These are phyloP conservation scores for Exidia glandulosa DNA, from an alignment of 768 basidiomycete species.

Conservation along the genomic window DNA sequence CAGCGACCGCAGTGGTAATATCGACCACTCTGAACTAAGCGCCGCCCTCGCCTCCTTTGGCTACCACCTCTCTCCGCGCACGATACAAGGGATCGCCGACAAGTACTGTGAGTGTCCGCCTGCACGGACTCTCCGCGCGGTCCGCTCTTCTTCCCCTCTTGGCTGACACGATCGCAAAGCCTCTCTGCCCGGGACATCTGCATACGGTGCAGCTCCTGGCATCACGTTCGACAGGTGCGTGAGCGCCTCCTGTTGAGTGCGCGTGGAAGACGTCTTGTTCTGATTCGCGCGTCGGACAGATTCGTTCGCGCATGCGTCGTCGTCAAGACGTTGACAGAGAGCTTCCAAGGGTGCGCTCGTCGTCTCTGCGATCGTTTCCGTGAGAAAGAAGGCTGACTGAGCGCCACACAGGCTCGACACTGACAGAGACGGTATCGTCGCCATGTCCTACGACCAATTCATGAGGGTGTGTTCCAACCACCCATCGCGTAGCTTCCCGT, in stretches of 20 bases:
- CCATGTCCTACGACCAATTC: conserved; percentile 72
- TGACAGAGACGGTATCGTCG: conserved; percentile 65
- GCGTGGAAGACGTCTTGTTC: not conserved
- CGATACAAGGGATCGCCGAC: conserved; percentile 53
- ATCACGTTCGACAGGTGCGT: conserved; percentile 60
- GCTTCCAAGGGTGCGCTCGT: conserved; percentile 56
- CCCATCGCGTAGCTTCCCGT: not conserved
- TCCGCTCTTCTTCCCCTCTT: not conserved
- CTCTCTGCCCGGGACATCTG: conserved; percentile 35
- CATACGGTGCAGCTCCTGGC: conserved; percentile 57
- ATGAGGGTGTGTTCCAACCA: conserved; percentile 45
- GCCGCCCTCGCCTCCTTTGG: conserved; percentile 72
- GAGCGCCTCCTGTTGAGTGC: not conserved
- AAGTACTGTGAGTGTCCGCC: conserved; percentile 57
- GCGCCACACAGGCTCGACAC: conserved; percentile 40
- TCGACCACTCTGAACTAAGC: conserved; percentile 63
- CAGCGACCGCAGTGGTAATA: conserved; percentile 47
- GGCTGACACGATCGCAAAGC: conserved; percentile 28
- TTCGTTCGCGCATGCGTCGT: conserved; percentile 79
- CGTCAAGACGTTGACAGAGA: conserved; percentile 67
- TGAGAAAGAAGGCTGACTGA: not conserved
- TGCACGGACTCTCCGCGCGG: not conserved
- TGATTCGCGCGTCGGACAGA: conserved; percentile 14
- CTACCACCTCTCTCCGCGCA: conserved; percentile 55
- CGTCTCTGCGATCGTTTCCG: not conserved